Conservation (phyloP, 306 rosid genomes). For the Castanopsis chinensis region DNA sequence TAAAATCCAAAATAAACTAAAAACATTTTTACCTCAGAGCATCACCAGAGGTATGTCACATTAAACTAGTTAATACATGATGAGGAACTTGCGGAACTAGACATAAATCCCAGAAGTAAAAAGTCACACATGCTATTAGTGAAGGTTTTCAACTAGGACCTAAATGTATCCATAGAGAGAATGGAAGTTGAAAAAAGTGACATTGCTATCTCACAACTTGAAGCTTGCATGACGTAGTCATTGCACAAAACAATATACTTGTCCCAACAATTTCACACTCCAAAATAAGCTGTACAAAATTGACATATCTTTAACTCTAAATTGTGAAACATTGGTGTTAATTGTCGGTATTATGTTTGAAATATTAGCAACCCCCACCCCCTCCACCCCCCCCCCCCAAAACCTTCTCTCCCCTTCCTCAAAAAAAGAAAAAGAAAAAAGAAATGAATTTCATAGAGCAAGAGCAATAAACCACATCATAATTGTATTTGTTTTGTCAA, state of each 20-base stretch:
- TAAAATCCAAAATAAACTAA: no score
- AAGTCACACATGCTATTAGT: background rate
- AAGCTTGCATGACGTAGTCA: background rate
- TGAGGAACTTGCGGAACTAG: background rate
- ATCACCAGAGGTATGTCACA: background rate
- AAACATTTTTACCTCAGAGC: background rate
- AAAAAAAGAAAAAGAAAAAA: background rate
- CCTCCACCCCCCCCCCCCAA: no score
- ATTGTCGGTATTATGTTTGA: background rate
- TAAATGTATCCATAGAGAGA: background rate
- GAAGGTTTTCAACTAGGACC: background rate
- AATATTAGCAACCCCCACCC: background rate
- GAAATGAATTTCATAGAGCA: background rate
- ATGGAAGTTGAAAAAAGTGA: background rate
- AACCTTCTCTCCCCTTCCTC: no score
- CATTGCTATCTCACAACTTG: background rate
- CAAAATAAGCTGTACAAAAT: background rate
- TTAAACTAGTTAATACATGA: background rate
- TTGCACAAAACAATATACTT: background rate
- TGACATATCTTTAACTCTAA: background rate
- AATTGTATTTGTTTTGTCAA: background rate
- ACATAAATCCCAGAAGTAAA: background rate
- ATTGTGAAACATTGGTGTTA: background rate
- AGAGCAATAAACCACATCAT: background rate
- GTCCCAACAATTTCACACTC: background rate